Conservation (phyloP, 2,329 filamentous ascomycete species). For the Podosphaera aphanis region DNA sequence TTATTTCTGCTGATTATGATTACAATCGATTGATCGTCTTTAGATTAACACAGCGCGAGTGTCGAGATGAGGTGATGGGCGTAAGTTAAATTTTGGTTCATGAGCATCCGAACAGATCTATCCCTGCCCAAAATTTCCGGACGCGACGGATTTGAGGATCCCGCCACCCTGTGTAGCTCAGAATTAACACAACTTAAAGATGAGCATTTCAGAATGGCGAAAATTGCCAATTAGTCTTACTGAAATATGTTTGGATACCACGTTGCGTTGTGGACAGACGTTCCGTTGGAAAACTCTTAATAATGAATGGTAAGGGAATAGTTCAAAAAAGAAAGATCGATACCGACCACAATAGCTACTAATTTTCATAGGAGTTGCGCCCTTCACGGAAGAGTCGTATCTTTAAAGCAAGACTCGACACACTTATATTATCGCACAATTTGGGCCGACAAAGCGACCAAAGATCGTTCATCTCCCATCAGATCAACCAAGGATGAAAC, state of each 20-base stretch:
- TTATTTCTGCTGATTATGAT: conserved; percentile 21
- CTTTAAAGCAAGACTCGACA: conserved; percentile 57
- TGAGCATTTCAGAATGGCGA: conserved; percentile 48
- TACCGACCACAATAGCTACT: conserved; percentile 6
- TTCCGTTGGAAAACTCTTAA: conserved; percentile 81
- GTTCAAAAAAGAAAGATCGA: neutral
- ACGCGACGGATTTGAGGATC: neutral
- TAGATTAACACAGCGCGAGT: neutral
- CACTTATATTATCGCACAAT: conserved; percentile 61
- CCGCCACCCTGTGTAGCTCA: too few relatives aligned
- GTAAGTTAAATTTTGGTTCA: conserved; percentile 1
- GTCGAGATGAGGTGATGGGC: neutral
- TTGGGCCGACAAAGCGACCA: conserved; percentile 23
- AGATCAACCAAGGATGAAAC: conserved; percentile 17
- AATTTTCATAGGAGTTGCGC: conserved; percentile 42
- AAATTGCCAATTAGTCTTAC: conserved; percentile 62
- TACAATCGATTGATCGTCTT: neutral
- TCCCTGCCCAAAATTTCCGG: neutral
- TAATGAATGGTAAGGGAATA: conserved; percentile 47
- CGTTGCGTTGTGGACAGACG: conserved; percentile 80
- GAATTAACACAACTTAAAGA: neutral
- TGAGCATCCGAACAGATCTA: neutral
- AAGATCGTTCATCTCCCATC: conserved; percentile 18
- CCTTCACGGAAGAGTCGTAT: conserved; percentile 63
- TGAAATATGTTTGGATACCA: conserved; percentile 87